Base-by-base conservation (phyloP, 148 eudicot genomes). In the Amaranthus hypochondriacus region DNA sequence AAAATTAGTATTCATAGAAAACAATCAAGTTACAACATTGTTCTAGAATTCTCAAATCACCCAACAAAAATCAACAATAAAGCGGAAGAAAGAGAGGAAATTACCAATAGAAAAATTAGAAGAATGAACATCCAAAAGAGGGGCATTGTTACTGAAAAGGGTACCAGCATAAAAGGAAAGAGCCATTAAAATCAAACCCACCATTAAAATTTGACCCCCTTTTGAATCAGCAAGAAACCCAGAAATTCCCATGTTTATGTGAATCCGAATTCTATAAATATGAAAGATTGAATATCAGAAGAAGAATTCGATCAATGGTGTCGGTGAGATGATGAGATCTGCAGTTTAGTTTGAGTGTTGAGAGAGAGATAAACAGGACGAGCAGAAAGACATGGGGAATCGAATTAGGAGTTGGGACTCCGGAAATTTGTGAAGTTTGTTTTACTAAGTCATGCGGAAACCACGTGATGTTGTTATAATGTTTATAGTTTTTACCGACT, bases 121-220 rank as follows among this genome's bases (percentile, higher is more conserved):
- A 58, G 87, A 71, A 52, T 83, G 56, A n/a, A 77, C 53, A 63
- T 76, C 73, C 48, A 81, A 5, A 61, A 78, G 76, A 57, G 89
- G 80, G 18, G 80, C 79, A 77, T 76, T 83, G 73, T 62, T 76
- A 64, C 71, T 69, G 57, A 89, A 94, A 62, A 94, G 87, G 8
- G 93, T 92, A 61, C 97, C 97, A 6, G 87, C 83, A 78, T 86
- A 91, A 70, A 94, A 94, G 0, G 96, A 88, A n/a, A 83, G 88
- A 0, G 85, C 84, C 84, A 90, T 93, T 42, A 93, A 61, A 62
- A 91, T 77, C 39, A 93, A 84, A 64, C 84, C 78, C 55, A 88
- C 62, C 81, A 84, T 61, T 70, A 88, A 68, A 46, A 84, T 62
- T 76, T 88, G 86, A 0, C 92, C 91, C 12, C 80, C 66, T 64